Conservation (phyloP, 805 yeast genomes). For the Kluyveromyces nonfermentans region DNA sequence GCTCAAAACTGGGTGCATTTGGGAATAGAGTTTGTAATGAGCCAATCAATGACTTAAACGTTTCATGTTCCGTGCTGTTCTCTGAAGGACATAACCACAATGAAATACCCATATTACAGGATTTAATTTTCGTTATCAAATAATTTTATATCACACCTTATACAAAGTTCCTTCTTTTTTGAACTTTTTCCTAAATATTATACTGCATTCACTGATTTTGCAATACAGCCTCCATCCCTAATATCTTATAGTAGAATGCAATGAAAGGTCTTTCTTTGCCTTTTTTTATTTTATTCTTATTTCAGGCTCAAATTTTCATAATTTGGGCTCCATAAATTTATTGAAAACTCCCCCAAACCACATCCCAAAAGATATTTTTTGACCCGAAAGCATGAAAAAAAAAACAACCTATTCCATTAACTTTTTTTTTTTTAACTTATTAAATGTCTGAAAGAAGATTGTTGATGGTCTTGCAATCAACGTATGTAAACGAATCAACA, state of each 20-base stretch:
- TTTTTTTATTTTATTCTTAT: no score
- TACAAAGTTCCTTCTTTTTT: no score
- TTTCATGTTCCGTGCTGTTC: slow-evolving; percentile 44
- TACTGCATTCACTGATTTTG: no score
- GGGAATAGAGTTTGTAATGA: slow-evolving; percentile 65
- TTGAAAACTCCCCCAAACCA: not conserved
- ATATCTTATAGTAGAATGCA: not conserved
- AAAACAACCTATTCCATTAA: not conserved
- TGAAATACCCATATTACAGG: slow-evolving; percentile 38
- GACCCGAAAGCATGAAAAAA: not conserved
- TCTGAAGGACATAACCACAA: slow-evolving; percentile 69
- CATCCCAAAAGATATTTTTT: not conserved
- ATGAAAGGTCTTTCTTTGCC: not conserved
- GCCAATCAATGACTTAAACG: slow-evolving; percentile 48
- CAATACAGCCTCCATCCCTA: no score
- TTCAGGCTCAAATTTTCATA: not conserved
- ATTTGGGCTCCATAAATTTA: not conserved
- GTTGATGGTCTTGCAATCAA: not conserved
- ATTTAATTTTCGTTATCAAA: not conserved
- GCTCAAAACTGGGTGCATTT: slow-evolving; percentile 59
- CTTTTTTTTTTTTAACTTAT: not conserved
- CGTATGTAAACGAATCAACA: not conserved
- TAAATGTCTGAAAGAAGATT: no score
- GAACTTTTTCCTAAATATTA: no score
- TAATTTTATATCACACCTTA: not conserved